These are phyloP conservation scores for Draba incana DNA, from an alignment of 345 rosid species.

Conservation along the genomic window DNA sequence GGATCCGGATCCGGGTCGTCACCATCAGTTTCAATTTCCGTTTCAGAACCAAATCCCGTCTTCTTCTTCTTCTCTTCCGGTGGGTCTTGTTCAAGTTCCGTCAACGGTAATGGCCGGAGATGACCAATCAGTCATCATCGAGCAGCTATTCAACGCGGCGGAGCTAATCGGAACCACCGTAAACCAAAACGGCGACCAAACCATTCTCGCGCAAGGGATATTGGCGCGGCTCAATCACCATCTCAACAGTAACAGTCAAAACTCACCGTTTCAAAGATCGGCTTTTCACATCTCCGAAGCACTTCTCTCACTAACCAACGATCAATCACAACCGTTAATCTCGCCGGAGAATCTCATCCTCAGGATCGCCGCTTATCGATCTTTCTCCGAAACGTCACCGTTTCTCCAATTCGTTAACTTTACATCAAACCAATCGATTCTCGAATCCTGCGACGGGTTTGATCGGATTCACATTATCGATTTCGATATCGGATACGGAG, in stretches of 20 bases:
- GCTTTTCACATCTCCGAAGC: constrained; percentile 84
- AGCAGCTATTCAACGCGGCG: constrained; percentile 82
- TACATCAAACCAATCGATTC: constrained; percentile 83
- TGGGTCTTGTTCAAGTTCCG: constrained; percentile 23
- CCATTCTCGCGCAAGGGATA: constrained; percentile 98
- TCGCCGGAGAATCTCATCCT: constrained; percentile 59
- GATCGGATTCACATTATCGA: constrained; percentile 76
- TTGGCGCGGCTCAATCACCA: constrained; percentile 99
- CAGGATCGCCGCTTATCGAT: constrained; percentile 80
- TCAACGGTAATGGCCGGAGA: constrained; percentile 50
- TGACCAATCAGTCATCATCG: constrained; percentile 68
- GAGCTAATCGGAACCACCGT: constrained; percentile 72
- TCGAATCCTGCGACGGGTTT: constrained; percentile 65
- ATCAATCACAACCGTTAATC: constrained; percentile 31
- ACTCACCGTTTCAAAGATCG: constrained; percentile 69
- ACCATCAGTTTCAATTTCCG: constrained; percentile 42
- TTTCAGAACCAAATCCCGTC: constrained; percentile 43
- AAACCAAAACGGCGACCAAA: constrained; percentile 49
- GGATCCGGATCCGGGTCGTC: constrained; percentile 53
- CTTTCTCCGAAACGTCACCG: constrained; percentile 90
- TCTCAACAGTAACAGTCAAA: constrained; percentile 77
- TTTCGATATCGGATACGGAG: constrained; percentile 87
- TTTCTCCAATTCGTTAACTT: constrained; percentile 82
- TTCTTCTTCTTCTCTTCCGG: constrained; percentile 21
- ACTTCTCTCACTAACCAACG: constrained; percentile 53